Evolutionary conservation across 2,329 filamentous ascomycete genomes (phyloP).

Genomic region (Xylaria sp.): DNA sequence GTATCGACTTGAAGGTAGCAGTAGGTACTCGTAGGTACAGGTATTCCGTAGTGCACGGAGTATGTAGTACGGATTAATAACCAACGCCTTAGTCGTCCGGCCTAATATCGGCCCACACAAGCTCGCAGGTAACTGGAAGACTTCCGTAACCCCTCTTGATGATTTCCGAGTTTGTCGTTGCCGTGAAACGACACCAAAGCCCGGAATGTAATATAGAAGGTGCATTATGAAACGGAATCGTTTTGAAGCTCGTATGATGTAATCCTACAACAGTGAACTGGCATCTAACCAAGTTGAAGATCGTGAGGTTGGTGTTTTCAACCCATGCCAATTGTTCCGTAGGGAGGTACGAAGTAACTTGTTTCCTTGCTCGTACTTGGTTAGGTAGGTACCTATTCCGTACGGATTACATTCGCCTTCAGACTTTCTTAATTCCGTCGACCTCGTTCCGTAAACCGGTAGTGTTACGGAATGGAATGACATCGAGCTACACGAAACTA

Average conservation of each 20-base stretch:
- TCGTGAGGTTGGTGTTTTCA: neutral
- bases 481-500: neutral
- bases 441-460: neutral
- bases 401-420: too few relatives aligned
- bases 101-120: neutral
- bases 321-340: too few relatives aligned
- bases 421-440: too few relatives aligned
- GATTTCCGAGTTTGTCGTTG: neutral
- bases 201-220: neutral
- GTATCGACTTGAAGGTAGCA: too few relatives aligned
- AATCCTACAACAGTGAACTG: neutral
- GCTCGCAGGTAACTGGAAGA: neutral
- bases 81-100: neutral
- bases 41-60: too few relatives aligned
- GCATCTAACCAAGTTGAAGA: neutral
- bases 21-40: too few relatives aligned
- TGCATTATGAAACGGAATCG: neutral
- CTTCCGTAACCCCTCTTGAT: neutral
- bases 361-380: neutral
- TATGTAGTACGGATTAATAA: neutral
- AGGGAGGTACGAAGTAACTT: neutral
- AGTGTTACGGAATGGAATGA: neutral
- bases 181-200: neutral
- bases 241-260: neutral
- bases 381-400: neutral